Evolutionary conservation across 768 basidiomycete species (phyloP), one percentile per base, ranked within the genome.

Genomic region (Chalciporus sphaerocephalus): DNA sequence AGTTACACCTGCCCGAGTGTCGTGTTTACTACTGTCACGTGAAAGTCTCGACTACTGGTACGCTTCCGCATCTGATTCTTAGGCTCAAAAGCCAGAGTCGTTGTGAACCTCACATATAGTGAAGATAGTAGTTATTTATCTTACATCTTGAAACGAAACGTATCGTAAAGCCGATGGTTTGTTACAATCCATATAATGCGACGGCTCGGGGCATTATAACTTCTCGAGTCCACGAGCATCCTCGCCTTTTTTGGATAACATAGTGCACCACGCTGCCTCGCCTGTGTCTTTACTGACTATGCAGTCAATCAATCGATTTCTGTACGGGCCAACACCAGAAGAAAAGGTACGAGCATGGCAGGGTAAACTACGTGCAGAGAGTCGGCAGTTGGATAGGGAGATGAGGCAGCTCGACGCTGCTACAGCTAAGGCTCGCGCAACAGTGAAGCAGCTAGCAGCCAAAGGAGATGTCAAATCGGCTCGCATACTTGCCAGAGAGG

Each of bases 261-360:
- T n/a, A n/a, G n/a, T n/a, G n/a, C n/a, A n/a, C n/a, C n/a, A n/a
- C n/a, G n/a, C n/a, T n/a, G n/a, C n/a, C n/a, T n/a, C n/a, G n/a
- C n/a, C 24, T 40, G 30, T 30, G 37, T 41, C 39, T 42, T 38
- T 48, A 30, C 13, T 51, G 52, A 37, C 59, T 51, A 91, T 92
- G 88, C 88, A 92, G 65, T 69, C 84, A 25, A 86, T 98, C 61
- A 94, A 92, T 64, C 83, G 92, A 33, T 93, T 94, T 64, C 69
- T 99, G 36, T 97, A 98, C 70, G 96, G 96, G 2, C 95, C 93
- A 15, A 92, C 95, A 0, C 87, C 94, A 18, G 93, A 98, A 67
- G 96, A 99, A 71, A 83, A 80, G 59, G 86, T 98, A 11, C 80
- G 87, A 40, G 77, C 79, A 68, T 99, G 96, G 96, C 93, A 98